Base-by-base conservation (phyloP, 139 green algal species). In the Volvox reticuliferus region DNA sequence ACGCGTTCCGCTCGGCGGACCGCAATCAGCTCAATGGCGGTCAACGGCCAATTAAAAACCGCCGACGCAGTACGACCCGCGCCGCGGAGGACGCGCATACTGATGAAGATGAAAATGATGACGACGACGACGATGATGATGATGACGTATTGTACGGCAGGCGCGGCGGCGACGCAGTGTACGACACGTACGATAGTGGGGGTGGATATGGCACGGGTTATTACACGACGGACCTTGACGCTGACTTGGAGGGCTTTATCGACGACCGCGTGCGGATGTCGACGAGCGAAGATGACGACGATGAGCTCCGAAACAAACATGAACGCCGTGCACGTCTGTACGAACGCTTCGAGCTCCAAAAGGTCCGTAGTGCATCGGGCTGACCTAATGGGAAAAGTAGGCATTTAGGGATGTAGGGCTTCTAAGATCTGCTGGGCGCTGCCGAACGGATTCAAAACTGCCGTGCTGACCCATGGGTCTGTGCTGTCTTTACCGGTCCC, bases 81-180 rank as follows among this genome's bases (percentile, higher is more conserved):
- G 20, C 71, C 28, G 28, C 20, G 21, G 71, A 30, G 28, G 75
- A 84, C 2, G 36, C 36, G 30, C 32, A 30, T 28, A 2, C 1
- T 55, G 32, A 63, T 1, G 78, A 20, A 16, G 14, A 22, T 0
- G 36, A 65, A 16, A 35, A 65, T 67, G 78, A 82, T 61, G 76
- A 33, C 1, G 76, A 82, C 12, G 76, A 80, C 6, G 73, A 82
- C 2, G 76, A 82, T 24, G 76, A 82, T 12, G 76, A 82, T 28
- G 76, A 82, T 61, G 76, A 82, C 76, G 33, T 82, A 35, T 24
- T 82, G 76, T 82, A 82, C 76, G 76, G 76, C 76, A 61, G 76
- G 76, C 76, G 32, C 78, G 78, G 33, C 32, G 76, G 76, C 32
- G n/a, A 36, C 12, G 33, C 21, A 2, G 1, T 32, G 18, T 32